phyloP scores from a whole-genome alignment of 78 protist species.

The Emiliania huxleyi region DNA sequence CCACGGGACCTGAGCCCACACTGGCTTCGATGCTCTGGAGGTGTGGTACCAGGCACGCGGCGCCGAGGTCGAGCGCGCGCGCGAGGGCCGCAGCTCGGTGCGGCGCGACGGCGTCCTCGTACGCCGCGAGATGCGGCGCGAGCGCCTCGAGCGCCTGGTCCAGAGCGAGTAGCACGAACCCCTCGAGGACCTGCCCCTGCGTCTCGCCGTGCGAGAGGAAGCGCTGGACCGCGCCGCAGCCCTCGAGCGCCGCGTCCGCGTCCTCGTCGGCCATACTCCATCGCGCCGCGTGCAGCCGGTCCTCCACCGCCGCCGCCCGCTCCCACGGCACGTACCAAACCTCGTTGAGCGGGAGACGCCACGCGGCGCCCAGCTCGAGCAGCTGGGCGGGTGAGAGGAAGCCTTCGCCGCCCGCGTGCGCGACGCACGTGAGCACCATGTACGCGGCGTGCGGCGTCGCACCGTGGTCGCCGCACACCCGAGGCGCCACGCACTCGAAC shows the following conservation, averaged over 20 bases:
- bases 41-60: too few species aligned
- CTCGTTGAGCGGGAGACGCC: constrained; percentile 28
- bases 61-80: not conserved
- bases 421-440: not conserved
- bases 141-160: not conserved
- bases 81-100: not conserved
- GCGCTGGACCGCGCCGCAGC: not conserved
- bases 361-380: not conserved
- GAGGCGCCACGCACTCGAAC: constrained; percentile 13
- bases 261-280: not conserved
- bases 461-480: not conserved
- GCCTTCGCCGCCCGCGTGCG: not conserved
- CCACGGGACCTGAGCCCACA: too few species aligned
- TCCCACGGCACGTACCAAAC: not conserved
- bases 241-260: not conserved
- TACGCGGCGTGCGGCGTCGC: not conserved
- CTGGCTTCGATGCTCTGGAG: too few species aligned
- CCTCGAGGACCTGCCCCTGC: constrained; percentile 11
- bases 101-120: not conserved
- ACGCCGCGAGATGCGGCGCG: not conserved
- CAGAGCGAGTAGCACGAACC: not conserved
- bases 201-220: constrained; percentile 1
- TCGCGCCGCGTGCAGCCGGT: not conserved
- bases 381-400: not conserved
- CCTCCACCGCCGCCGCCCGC: not conserved